Base-by-base conservation (phyloP, 805 yeast genomes). In the Hanseniaspora mollemarum region DNA sequence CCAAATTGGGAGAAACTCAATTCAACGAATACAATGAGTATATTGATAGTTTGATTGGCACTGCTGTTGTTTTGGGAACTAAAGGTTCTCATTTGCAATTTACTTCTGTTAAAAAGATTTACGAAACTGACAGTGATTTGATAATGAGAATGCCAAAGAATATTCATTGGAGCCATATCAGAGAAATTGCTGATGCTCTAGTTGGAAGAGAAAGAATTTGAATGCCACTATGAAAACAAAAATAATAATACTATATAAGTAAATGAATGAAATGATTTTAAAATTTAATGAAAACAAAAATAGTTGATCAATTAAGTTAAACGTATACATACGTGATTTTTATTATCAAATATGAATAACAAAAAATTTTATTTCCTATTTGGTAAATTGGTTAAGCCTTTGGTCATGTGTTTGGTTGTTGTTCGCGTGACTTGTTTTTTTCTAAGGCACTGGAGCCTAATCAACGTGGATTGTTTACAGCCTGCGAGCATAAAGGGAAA, bases 1-100 rank as follows among this genome's bases (percentile, higher is more conserved):
- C 59, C 31, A 59, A 66, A 43, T 61, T 63, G 54, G 51, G 51
- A 15, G 26, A 40, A 13, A 18, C 51, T 9, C 35, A 25, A 19
- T 48, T 38, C 13, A 40, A 29, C 9, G 51, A 48, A 18, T 6
- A n/a, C 24, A 48, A 48, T 21, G 51, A 48, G 10, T 12, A 28
- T 15, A n/a, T 48, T 21, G 64, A 62, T 38, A 65, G 57, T 4
- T 61, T 71, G 26, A 54, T 68, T 28, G 71, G 62, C 3, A 81
- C 94, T 42, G 87, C 94, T 18, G 76, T 83, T 36, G 95, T 90
- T 22, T 68, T 90, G 55, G 96, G 97, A 60, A 76, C 87, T 55
- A 76, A 78, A 62, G 77, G 85, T 43, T 79, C 94, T 13, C 85
- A 82, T 60, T 71, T 90, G 60, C 76, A 67, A 53, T 87, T 84